Percentiles rank a stretch among this genome's conserved stretches.
phyloP scores from a whole-genome alignment of 1,284 basidiomycete genomes.

The Hypsizygus ulmarius region DNA sequence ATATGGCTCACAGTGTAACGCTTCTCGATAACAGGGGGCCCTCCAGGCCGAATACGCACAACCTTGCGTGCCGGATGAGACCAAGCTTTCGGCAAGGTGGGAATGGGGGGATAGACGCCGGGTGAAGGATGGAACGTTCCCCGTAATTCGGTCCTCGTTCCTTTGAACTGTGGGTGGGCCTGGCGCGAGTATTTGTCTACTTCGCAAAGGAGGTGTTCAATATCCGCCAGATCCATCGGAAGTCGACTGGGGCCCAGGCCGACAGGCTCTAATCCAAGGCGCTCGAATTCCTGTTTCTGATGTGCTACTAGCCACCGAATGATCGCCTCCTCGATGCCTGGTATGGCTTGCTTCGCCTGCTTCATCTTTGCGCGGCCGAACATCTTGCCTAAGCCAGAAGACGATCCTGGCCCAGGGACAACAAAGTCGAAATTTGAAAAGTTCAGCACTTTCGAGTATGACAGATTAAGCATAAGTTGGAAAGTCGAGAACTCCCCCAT shows the following conservation, averaged over 20 bases:
- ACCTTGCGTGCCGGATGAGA: slow-evolving; percentile 35
- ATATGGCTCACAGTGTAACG: slow-evolving; percentile 42
- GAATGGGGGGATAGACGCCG: slow-evolving; percentile 21
- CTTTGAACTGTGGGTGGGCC: slow-evolving; percentile 37
- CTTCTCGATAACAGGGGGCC: slow-evolving; percentile 37
- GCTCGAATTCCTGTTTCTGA: slow-evolving; percentile 51
- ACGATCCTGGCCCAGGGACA: slow-evolving; percentile 55
- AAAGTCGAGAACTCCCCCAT: slow-evolving; percentile 62
- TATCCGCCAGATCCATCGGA: slow-evolving; percentile 53
- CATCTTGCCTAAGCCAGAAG: slow-evolving; percentile 51
- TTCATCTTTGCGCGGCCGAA: slow-evolving; percentile 39
- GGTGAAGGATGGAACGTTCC: slow-evolving; percentile 31
- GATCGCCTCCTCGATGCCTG: slow-evolving; percentile 44
- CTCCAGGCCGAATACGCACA: slow-evolving; percentile 37
- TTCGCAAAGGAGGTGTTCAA: slow-evolving; percentile 69
- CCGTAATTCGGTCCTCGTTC: slow-evolving; percentile 31
- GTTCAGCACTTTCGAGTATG: slow-evolving; percentile 52
- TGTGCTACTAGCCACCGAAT: slow-evolving; percentile 56
- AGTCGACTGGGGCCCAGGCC: slow-evolving; percentile 44
- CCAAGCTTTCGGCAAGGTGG: slow-evolving; percentile 54
- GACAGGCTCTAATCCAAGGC: slow-evolving; percentile 47
- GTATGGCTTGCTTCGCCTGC: slow-evolving; percentile 26
- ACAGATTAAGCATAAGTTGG: slow-evolving; percentile 55
- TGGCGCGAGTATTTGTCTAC: slow-evolving; percentile 63
- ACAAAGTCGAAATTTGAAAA: slow-evolving; percentile 63